Evolutionary conservation across 768 basidiomycete genomes (phyloP).

Genomic region (Leccinellum rugosiceps): DNA sequence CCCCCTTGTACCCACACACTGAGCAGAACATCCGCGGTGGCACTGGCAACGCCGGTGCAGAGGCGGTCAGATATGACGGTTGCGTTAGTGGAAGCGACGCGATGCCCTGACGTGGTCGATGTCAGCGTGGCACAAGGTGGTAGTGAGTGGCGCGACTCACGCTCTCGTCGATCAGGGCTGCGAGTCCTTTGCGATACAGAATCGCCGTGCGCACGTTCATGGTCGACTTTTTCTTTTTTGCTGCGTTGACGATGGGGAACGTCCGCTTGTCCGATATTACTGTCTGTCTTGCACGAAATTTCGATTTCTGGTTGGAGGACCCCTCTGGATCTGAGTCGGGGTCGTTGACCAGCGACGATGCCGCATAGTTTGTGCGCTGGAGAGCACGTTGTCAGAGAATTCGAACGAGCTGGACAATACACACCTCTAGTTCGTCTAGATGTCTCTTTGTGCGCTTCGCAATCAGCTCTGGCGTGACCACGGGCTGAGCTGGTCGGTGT

Average conservation of each 20-base stretch:
- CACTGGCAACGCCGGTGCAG: slow-evolving; percentile 52
- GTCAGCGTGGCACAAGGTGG: slow-evolving; percentile 1
- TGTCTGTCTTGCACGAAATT: slow-evolving; percentile 71
- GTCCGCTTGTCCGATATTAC: slow-evolving; percentile 70
- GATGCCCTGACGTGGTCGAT: slow-evolving; percentile 47
- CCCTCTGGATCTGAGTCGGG: slow-evolving; percentile 29
- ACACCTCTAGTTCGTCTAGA: slow-evolving; percentile 82
- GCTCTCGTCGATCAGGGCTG: slow-evolving; percentile 73
- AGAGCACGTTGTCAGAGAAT: slow-evolving; percentile 2
- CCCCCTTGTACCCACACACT: slow-evolving; percentile 85
- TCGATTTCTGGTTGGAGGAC: slow-evolving; percentile 32
- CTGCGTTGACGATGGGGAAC: slow-evolving; percentile 27
- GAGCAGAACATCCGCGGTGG: slow-evolving; percentile 75
- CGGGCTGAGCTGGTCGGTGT: slow-evolving; percentile 22
- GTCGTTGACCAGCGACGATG: slow-evolving; percentile 34
- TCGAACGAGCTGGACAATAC: not conserved
- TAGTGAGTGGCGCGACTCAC: slow-evolving; percentile 42
- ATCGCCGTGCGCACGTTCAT: slow-evolving; percentile 79
- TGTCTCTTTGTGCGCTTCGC: slow-evolving; percentile 74
- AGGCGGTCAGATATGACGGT: slow-evolving; percentile 72
- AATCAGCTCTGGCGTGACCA: slow-evolving; percentile 60
- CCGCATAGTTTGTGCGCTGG: slow-evolving; percentile 77
- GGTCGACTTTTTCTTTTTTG: slow-evolving; percentile 71
- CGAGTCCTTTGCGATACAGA: slow-evolving; percentile 78
- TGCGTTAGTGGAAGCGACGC: slow-evolving; percentile 47